phyloP scores from a whole-genome alignment of 176 grass and related monocot genomes.

The Sorghum bicolor region Sorghum_bicolor_NCBIv3 NC_012870.2:6637501-6638000 shows the following conservation, averaged over 20 bases:
- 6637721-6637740: background rate
- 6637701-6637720: background rate
- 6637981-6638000: background rate
- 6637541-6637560: background rate
- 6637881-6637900: background rate
- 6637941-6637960: background rate
- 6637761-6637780: background rate
- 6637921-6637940: background rate
- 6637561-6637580: background rate
- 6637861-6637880: background rate
- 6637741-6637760: background rate
- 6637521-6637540: background rate
- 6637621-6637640: background rate
- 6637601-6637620: background rate
- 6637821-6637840: background rate
- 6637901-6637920: background rate
- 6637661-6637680: background rate
- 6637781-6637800: background rate
- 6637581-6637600: background rate
- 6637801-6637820: background rate
- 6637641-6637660: background rate
- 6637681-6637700: background rate
- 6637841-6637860: background rate
- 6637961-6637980: background rate
- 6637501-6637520: background rate